These are phyloP conservation scores for Paracorniculantispora psalliotae DNA, from an alignment of 2,329 filamentous ascomycete species.

Conservation along the genomic window DNA sequence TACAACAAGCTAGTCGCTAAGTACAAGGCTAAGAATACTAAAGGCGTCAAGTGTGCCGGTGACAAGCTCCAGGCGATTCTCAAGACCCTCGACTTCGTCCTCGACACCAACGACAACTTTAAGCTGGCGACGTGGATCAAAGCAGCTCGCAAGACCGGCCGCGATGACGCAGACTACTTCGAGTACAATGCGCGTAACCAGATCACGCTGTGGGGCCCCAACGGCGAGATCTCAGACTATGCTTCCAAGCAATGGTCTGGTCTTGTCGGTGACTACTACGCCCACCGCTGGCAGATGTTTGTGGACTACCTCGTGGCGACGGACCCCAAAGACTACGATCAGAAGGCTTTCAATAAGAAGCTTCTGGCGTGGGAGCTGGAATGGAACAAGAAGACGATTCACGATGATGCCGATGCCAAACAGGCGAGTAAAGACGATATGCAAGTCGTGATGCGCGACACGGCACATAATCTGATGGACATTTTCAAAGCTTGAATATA, in stretches of 20 bases:
- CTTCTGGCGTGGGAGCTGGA: slow-evolving; percentile 3
- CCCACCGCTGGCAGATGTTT: slow-evolving; percentile 40
- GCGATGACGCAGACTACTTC: slow-evolving; percentile 28
- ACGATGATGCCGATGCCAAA: neutral
- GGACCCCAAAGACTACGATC: neutral
- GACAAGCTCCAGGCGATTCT: slow-evolving; percentile 4
- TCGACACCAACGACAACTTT: slow-evolving; percentile 9
- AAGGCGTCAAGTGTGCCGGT: neutral
- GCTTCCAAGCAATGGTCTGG: slow-evolving; percentile 42
- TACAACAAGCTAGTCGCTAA: slow-evolving; percentile 31
- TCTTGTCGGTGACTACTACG: slow-evolving; percentile 39
- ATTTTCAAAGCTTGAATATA: neutral
- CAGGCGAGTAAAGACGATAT: neutral
- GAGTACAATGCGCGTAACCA: slow-evolving; percentile 43
- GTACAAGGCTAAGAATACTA: slow-evolving; percentile 22
- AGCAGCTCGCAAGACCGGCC: slow-evolving; percentile 5
- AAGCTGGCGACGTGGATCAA: slow-evolving; percentile 1
- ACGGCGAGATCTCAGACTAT: slow-evolving; percentile 34
- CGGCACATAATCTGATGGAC: neutral
- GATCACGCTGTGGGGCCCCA: slow-evolving; percentile 44
- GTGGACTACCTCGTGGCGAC: slow-evolving; percentile 29
- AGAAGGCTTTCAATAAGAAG: slow-evolving; percentile 2
- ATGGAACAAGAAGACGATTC: neutral
- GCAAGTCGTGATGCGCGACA: slow-evolving; percentile 1
- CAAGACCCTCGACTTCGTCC: slow-evolving; percentile 7